Evolutionary conservation across 371 early-diverging fungal genomes (phyloP).

Genomic region (Dichotomocladium elegans): DNA sequence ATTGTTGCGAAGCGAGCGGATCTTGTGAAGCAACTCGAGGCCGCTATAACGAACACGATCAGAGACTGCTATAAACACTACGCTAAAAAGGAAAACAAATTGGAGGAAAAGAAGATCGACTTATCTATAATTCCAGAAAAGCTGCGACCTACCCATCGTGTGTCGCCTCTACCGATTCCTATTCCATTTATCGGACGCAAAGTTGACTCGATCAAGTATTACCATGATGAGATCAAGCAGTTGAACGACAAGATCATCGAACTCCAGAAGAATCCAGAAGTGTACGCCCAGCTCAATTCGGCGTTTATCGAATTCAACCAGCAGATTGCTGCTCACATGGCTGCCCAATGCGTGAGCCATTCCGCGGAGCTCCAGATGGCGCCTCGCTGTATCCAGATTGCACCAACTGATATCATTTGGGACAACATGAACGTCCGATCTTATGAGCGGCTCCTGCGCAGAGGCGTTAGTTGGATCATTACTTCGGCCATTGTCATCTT

Average conservation of each 20-base stretch:
- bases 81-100: slow-evolving; percentile 13
- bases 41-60: slow-evolving; percentile 45
- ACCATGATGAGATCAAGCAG: slow-evolving; percentile 47
- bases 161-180: slow-evolving; percentile 33
- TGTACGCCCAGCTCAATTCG: slow-evolving; percentile 43
- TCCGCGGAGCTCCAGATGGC: slow-evolving; percentile 67
- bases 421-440: slow-evolving; percentile 66
- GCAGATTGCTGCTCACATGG: slow-evolving; percentile 81
- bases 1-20: slow-evolving; percentile 55
- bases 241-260: slow-evolving; percentile 53
- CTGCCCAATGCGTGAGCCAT: slow-evolving; percentile 70
- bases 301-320: slow-evolving; percentile 82
- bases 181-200: slow-evolving; percentile 55
- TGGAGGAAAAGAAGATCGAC: slow-evolving; percentile 9
- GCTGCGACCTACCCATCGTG: slow-evolving; percentile 61
- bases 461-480: slow-evolving; percentile 38
- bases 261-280: slow-evolving; percentile 19
- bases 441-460: slow-evolving; percentile 53
- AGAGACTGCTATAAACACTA: slow-evolving; percentile 42
- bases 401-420: slow-evolving; percentile 82
- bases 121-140: slow-evolving; percentile 32
- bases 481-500: slow-evolving; percentile 58
- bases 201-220: slow-evolving; percentile 65
- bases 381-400: slow-evolving; percentile 61
- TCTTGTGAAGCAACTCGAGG: slow-evolving; percentile 49